Evolutionary conservation across 495 filamentous ascomycete species (phyloP).

Genomic region (Clavariopsis aquatica): DNA sequence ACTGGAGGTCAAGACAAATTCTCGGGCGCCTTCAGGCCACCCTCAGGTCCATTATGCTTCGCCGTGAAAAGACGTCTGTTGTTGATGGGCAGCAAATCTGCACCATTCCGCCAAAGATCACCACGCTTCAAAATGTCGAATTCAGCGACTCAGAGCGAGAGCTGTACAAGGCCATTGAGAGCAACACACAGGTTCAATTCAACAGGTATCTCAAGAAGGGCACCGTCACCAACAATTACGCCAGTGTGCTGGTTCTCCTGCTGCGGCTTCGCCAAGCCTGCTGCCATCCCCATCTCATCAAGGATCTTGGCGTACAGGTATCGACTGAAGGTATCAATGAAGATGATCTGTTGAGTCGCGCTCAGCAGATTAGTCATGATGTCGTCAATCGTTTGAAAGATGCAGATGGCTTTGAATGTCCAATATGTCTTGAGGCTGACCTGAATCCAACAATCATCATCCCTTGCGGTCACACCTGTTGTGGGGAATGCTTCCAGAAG

Average conservation of each 20-base stretch:
- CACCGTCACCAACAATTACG: constrained; percentile 76
- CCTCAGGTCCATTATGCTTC: constrained; percentile 81
- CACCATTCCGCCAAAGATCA: constrained; percentile 67
- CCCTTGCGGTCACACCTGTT: constrained; percentile 84
- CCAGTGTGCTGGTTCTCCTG: constrained; percentile 79
- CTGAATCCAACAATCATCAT: constrained; percentile 76
- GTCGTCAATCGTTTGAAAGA: constrained; percentile 70
- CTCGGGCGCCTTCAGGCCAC: constrained; percentile 76
- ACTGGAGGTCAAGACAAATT: constrained; percentile 1
- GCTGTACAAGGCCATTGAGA: constrained; percentile 74
- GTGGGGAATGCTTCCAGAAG: constrained; percentile 74
- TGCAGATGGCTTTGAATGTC: constrained; percentile 62
- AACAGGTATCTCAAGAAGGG: constrained; percentile 75
- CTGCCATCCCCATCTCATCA: constrained; percentile 90
- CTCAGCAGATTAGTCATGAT: constrained; percentile 58
- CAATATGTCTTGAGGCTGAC: constrained; percentile 77
- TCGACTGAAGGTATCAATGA: constrained; percentile 50
- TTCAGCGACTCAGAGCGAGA: constrained; percentile 72
- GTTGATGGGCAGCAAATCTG: constrained; percentile 88
- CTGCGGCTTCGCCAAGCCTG: constrained; percentile 89
- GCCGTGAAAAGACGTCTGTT: constrained; percentile 78
- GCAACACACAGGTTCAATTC: constrained; percentile 65
- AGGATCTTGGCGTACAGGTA: constrained; percentile 65
- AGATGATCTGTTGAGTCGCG: constrained; percentile 64
- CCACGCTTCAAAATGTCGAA: constrained; percentile 64